Percentiles rank a stretch among this genome's conserved stretches.
These are phyloP conservation scores for Diaporthe velutina DNA, from an alignment of 2,329 filamentous ascomycete species.

Conservation along the genomic window DNA sequence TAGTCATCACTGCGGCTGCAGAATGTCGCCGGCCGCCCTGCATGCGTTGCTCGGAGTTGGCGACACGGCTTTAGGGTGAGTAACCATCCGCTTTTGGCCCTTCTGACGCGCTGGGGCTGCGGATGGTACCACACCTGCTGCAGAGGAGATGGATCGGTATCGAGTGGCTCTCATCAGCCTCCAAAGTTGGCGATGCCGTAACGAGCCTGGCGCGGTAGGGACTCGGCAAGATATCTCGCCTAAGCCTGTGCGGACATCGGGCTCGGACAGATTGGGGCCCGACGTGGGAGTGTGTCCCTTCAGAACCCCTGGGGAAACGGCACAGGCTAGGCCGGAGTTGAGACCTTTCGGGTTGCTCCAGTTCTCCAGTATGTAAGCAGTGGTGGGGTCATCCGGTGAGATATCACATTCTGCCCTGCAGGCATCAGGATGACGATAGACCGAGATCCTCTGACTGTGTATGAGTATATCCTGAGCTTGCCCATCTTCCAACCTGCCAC, in stretches of 20 bases:
- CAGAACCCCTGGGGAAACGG: not conserved
- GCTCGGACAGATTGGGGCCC: slow-evolving; percentile 14
- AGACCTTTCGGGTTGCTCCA: not conserved
- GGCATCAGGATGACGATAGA: not conserved
- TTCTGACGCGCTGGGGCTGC: not conserved
- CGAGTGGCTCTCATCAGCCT: slow-evolving; percentile 5
- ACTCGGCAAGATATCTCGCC: not conserved
- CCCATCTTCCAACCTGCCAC: not conserved
- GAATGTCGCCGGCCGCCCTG: slow-evolving; percentile 14
- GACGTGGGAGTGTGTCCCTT: not conserved
- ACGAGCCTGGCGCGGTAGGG: not conserved
- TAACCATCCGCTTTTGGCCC: not conserved
- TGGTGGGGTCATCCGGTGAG: not conserved
- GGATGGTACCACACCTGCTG: not conserved
- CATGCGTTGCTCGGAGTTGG: not conserved
- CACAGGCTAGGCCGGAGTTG: not conserved
- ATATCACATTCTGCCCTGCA: not conserved
- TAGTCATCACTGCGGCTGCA: not conserved
- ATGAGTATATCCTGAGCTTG: not conserved
- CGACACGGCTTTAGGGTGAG: not conserved
- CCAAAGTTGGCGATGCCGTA: not conserved
- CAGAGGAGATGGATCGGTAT: not conserved
- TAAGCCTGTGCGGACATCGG: not conserved
- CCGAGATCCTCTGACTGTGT: not conserved
- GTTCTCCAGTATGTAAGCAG: not conserved